A percentile compares a stretch with the other conserved stretches of the same genome.
Conservation (phyloP, 2,329 filamentous ascomycete species). For the Zasmidium citrigriseum region DNA sequence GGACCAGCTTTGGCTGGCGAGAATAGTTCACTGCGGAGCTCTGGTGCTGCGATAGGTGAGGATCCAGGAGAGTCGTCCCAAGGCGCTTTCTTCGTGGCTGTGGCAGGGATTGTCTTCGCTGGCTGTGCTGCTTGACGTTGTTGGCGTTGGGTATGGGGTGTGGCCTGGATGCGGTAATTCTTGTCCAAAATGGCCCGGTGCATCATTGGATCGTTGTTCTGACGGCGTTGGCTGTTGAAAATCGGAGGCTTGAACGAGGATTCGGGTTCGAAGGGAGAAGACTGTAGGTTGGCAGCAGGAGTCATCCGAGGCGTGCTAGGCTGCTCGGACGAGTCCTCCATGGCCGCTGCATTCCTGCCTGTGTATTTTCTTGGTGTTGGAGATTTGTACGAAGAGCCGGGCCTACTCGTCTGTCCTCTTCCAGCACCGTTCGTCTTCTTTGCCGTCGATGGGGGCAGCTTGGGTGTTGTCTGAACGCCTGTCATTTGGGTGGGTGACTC, state of each 20-base stretch:
- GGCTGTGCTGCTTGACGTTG: conserved; percentile 20
- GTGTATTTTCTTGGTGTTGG: conserved; percentile 44
- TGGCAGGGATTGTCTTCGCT: conserved; percentile 39
- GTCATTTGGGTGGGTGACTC: conserved; percentile 56
- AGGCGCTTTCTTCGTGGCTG: conserved; percentile 30
- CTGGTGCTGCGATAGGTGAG: conserved; percentile 72
- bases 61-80: conserved; percentile 52
- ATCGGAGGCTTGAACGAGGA: conserved; percentile 42
- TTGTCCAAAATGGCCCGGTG: conserved; percentile 86
- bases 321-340: conserved; percentile 23
- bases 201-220: conserved; percentile 72
- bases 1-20: conserved; percentile 47
- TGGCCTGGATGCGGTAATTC: conserved; percentile 91
- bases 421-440: conserved; percentile 28
- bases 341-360: conserved; percentile 36
- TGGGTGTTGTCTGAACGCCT: conserved; percentile 62
- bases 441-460: conserved; percentile 41
- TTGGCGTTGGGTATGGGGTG: conserved; percentile 62
- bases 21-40: conserved; percentile 83
- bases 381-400: conserved; percentile 27
- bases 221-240: conserved; percentile 31
- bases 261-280: conserved; percentile 56
- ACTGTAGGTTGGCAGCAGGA: conserved; percentile 25
- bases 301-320: conserved; percentile 33
- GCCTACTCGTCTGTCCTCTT: conserved; percentile 21